phyloP scores from a whole-genome alignment of 176 grass and related monocot species.

The Triticum monococcum region DNA sequence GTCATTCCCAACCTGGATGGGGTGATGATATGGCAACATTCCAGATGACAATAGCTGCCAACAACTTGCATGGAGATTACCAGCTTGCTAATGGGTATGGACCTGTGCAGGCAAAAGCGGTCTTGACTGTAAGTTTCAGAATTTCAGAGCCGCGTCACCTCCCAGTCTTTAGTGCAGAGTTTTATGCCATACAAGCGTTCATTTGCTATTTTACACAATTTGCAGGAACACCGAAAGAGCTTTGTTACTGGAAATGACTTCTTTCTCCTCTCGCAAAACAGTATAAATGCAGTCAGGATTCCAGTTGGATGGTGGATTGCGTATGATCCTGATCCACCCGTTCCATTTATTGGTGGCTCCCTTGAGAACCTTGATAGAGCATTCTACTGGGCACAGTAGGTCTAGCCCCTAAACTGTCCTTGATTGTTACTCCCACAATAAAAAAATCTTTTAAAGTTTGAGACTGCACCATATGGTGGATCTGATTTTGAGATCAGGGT shows the following conservation, averaged over 20 bases:
- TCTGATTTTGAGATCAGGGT: slow-evolving; percentile 53
- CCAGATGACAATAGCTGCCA: slow-evolving; percentile 69
- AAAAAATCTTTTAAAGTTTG: slow-evolving; percentile 14
- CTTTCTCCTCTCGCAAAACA: slow-evolving; percentile 47
- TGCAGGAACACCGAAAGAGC: slow-evolving; percentile 65
- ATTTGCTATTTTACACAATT: slow-evolving; percentile 22
- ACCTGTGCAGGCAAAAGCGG: slow-evolving; percentile 35
- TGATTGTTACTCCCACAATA: background rate
- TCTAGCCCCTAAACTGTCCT: slow-evolving; percentile 51
- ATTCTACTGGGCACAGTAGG: slow-evolving; percentile 92
- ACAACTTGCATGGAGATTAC: slow-evolving; percentile 83
- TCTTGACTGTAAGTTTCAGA: slow-evolving; percentile 61
- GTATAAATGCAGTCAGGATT: slow-evolving; percentile 89
- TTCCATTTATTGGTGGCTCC: slow-evolving; percentile 82
- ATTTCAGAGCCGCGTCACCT: slow-evolving; percentile 7
- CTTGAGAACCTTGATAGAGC: slow-evolving; percentile 67
- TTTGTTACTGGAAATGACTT: slow-evolving; percentile 81
- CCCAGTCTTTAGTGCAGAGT: background rate
- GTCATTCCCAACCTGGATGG: slow-evolving; percentile 72
- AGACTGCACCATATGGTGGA: slow-evolving; percentile 25
- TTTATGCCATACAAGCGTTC: background rate
- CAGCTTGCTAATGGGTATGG: slow-evolving; percentile 89
- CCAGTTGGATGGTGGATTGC: slow-evolving; percentile 97
- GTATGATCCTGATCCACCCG: slow-evolving; percentile 76
- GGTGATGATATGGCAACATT: slow-evolving; percentile 69